A percentile compares a stretch with the other conserved stretches of the same genome.
Conservation (phyloP, 164 flowering plant genomes). For the Magnolia kwangsiensis region DNA sequence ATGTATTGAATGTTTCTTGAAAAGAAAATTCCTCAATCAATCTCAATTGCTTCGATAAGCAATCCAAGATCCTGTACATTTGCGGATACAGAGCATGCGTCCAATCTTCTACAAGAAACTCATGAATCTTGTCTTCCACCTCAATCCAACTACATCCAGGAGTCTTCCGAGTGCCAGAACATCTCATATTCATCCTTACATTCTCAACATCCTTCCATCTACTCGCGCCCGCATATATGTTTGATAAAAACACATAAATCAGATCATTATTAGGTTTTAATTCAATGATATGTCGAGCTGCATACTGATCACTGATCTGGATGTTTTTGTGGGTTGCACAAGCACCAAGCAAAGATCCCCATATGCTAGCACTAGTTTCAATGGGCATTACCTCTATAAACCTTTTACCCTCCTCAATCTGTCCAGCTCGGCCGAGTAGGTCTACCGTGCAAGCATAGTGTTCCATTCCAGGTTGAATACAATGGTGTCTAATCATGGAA, state of each 20-base stretch:
- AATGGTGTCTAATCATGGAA: conserved; percentile 13
- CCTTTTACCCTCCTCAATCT: conserved; percentile 14
- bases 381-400: conserved; percentile 20
- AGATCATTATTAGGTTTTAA: conserved; percentile 19
- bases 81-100: conserved; percentile 9
- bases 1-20: not conserved
- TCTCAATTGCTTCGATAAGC: conserved; percentile 11
- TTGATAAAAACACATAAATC: conserved; percentile 19
- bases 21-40: conserved; percentile 1
- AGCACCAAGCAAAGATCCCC: conserved; percentile 27
- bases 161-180: conserved; percentile 14
- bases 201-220: conserved; percentile 26
- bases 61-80: conserved; percentile 8
- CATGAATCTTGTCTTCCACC: conserved; percentile 17
- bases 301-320: conserved; percentile 15
- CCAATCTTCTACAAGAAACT: conserved; percentile 9
- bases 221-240: conserved; percentile 20
- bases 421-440: conserved; percentile 22
- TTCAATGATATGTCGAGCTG: conserved; percentile 13
- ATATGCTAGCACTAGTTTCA: conserved; percentile 22
- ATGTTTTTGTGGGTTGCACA: conserved; percentile 21
- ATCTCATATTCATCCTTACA: conserved; percentile 13
- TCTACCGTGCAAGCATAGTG: conserved; percentile 29
- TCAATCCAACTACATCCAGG: conserved; percentile 33
- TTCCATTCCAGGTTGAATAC: conserved; percentile 17